Conservation (phyloP, 495 filamentous ascomycete species). For the Penicillium daleae region DNA sequence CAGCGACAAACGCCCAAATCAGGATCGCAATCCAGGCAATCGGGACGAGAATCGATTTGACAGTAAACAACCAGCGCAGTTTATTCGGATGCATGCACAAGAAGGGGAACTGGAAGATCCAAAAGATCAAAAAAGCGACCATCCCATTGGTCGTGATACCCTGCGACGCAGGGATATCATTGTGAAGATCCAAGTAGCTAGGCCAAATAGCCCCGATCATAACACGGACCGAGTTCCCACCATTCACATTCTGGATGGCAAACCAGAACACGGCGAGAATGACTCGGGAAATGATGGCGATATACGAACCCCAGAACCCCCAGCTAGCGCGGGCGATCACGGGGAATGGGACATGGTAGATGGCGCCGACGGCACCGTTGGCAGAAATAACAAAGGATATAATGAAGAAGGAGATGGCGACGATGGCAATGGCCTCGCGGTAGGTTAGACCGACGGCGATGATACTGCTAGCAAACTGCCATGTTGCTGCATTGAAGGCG, state of each 20-base stretch:
- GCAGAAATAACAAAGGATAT: conserved; percentile 65
- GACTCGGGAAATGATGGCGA: conserved; percentile 67
- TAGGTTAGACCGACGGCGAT: conserved; percentile 66
- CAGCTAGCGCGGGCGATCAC: conserved; percentile 68
- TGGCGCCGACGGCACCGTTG: conserved; percentile 65
- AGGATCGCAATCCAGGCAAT: conserved; percentile 52
- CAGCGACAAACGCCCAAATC: conserved; percentile 52
- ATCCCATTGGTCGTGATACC: conserved; percentile 69
- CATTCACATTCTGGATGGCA: conserved; percentile 69
- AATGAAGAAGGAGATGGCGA: conserved; percentile 64
- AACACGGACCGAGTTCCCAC: conserved; percentile 64
- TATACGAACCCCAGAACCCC: conserved; percentile 71
- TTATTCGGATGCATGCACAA: conserved; percentile 51
- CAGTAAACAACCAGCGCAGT: conserved; percentile 50
- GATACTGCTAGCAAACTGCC: conserved; percentile 64
- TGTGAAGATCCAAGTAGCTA: conserved; percentile 57
- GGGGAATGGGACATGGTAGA: conserved; percentile 69
- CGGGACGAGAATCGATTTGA: conserved; percentile 50
- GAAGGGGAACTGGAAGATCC: conserved; percentile 49
- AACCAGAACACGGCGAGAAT: conserved; percentile 76
- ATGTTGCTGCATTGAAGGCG: conserved; percentile 62
- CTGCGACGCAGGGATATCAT: conserved; percentile 56
- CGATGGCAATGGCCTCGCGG: conserved; percentile 62
- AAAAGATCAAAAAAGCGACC: conserved; percentile 66
- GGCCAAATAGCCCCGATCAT: conserved; percentile 74